These are phyloP conservation scores for Magnaporthiopsis incrustans DNA, from an alignment of 2,329 filamentous ascomycete genomes.

Conservation along the genomic window DNA sequence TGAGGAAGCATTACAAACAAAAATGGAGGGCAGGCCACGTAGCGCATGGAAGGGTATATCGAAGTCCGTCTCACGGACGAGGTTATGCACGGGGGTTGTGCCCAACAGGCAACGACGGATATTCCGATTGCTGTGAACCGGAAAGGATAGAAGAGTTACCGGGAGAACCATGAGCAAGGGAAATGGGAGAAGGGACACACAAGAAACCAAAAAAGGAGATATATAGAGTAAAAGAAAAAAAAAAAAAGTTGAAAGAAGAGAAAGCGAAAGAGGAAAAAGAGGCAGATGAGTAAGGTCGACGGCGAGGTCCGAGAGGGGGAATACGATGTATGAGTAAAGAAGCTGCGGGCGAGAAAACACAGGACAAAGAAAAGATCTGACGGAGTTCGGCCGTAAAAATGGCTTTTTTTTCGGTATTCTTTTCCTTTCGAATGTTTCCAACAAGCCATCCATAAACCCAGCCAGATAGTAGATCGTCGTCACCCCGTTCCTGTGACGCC, in stretches of 20 bases:
- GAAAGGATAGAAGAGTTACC: background rate
- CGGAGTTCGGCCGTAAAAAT: background rate
- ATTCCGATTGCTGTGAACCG: background rate
- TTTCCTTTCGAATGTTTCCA: background rate
- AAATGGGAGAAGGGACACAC: background rate
- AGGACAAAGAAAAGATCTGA: background rate
- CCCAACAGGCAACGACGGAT: background rate
- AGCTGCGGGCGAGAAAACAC: background rate
- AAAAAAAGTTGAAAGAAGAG: background rate
- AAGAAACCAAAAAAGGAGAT: conserved; percentile 1
- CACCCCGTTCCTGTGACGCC: conserved; percentile 38
- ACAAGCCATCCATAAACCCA: background rate
- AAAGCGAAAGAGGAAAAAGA: conserved; percentile 3
- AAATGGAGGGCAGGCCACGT: background rate
- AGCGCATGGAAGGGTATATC: background rate
- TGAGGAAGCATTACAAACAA: background rate
- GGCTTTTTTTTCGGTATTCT: background rate
- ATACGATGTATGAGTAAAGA: too few species aligned
- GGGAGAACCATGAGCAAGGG: background rate
- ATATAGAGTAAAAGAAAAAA: background rate
- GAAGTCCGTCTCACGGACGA: background rate
- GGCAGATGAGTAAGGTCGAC: conserved; percentile 1
- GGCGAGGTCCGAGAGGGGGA: too few species aligned
- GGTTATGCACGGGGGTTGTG: background rate
- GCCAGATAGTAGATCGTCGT: background rate